These are phyloP conservation scores for Eucalyptus cloeziana DNA, from an alignment of 345 rosid genomes.

Conservation along the genomic window DNA sequence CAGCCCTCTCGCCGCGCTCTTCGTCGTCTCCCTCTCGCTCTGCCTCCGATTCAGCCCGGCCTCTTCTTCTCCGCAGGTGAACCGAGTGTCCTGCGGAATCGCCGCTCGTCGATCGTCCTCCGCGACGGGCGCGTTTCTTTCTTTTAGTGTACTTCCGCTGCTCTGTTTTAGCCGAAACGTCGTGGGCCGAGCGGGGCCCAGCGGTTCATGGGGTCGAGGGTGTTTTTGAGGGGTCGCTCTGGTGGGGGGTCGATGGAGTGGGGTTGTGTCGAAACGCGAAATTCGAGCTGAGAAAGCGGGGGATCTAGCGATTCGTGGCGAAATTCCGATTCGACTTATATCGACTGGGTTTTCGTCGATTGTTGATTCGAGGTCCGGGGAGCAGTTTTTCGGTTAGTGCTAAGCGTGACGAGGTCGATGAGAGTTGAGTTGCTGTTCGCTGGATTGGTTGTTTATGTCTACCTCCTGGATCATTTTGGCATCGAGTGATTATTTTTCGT, in stretches of 20 bases:
- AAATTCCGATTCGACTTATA: not conserved
- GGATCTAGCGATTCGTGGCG: not conserved
- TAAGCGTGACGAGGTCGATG: not conserved
- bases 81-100: not conserved
- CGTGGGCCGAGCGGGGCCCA: not conserved
- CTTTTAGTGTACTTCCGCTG: not conserved
- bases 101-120: not conserved
- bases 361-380: not conserved
- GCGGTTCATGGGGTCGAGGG: not conserved
- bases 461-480: not conserved
- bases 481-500: not conserved
- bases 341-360: not conserved
- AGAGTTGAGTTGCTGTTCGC: not conserved
- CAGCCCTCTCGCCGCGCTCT: not conserved
- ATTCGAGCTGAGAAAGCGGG: not conserved
- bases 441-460: not conserved
- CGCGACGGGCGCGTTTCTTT: not conserved
- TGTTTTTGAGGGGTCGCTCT: not conserved
- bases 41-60: not conserved
- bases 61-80: not conserved
- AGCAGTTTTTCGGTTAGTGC: not conserved
- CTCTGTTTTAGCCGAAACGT: not conserved
- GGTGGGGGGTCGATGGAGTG: not conserved
- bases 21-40: not conserved
- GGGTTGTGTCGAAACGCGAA: not conserved